Percentiles rank a stretch among this genome's conserved stretches.
Conservation (phyloP, 2,329 filamentous ascomycete species). For the Cytospora piceicola region DNA sequence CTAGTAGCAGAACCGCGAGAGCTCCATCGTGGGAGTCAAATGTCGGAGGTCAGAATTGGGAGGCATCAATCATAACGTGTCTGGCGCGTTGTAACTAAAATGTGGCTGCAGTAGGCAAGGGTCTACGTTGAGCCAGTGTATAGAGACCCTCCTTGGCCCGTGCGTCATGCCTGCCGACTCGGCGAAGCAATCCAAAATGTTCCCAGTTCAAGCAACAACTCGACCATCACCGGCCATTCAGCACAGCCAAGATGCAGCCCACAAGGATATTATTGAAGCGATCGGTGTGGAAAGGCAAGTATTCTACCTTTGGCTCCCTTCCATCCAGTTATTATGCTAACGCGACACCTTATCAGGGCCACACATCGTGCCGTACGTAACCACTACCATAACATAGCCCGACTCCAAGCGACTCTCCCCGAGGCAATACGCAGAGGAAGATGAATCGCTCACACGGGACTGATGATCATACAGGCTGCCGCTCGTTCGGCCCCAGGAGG, state of each 20-base stretch:
- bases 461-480: constrained; percentile 53
- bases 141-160: neutral
- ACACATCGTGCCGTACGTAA: constrained; percentile 58
- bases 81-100: neutral
- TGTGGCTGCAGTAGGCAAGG: neutral
- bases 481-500: constrained; percentile 64
- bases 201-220: neutral
- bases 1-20: no score
- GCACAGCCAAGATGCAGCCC: constrained; percentile 41
- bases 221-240: neutral
- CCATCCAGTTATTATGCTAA: neutral
- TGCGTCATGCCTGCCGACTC: neutral
- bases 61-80: neutral
- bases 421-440: neutral
- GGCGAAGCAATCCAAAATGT: neutral
- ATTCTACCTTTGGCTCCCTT: neutral
- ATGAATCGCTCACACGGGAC: neutral
- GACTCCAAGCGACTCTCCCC: constrained; percentile 5
- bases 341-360: constrained; percentile 55
- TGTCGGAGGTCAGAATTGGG: no score
- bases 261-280: constrained; percentile 41
- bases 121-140: neutral
- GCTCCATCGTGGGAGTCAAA: no score
- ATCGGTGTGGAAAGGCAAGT: constrained; percentile 31
- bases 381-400: constrained; percentile 35